Evolutionary conservation across 768 basidiomycete species (phyloP).

Genomic region (Boletus subparvulus): DNA sequence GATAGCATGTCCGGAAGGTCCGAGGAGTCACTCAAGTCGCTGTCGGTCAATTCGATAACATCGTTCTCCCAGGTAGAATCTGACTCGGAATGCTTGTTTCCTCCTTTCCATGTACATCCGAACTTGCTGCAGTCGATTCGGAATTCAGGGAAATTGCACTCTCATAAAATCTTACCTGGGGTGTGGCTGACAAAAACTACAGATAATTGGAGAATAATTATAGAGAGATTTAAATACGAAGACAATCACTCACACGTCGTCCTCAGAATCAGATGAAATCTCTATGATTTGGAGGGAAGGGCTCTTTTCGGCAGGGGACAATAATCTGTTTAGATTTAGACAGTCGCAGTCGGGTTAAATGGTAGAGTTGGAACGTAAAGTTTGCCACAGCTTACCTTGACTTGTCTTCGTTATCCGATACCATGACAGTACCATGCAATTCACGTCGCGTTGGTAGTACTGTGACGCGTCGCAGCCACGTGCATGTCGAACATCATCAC

Average conservation of each 20-base stretch:
- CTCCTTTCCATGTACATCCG: not conserved
- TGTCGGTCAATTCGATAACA: slow-evolving; percentile 34
- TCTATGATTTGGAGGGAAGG: slow-evolving; percentile 45
- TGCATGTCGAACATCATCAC: slow-evolving; percentile 18
- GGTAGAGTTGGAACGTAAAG: not conserved
- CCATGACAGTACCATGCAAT: slow-evolving; percentile 15
- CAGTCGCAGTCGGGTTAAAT: not conserved
- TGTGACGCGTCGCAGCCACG: slow-evolving; percentile 14
- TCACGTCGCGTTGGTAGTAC: not conserved
- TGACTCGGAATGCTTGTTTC: not conserved
- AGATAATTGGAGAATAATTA: not conserved
- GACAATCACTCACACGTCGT: slow-evolving; percentile 33
- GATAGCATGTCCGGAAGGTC: slow-evolving; percentile 26
- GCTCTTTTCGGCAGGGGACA: not conserved
- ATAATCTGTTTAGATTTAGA: not conserved
- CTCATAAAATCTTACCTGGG: slow-evolving; percentile 10
- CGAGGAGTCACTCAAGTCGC: slow-evolving; percentile 20
- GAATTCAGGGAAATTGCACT: not conserved
- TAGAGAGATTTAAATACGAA: not conserved
- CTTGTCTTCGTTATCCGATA: slow-evolving; percentile 51
- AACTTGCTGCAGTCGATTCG: slow-evolving; percentile 4
- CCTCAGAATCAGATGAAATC: slow-evolving; percentile 51
- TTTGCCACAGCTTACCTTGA: slow-evolving; percentile 25
- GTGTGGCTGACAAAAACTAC: slow-evolving; percentile 8
- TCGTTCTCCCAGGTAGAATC: slow-evolving; percentile 5